These are phyloP conservation scores for Sphaerobolus stellatus DNA, from an alignment of 1,284 basidiomycete species.

Conservation along the genomic window DNA sequence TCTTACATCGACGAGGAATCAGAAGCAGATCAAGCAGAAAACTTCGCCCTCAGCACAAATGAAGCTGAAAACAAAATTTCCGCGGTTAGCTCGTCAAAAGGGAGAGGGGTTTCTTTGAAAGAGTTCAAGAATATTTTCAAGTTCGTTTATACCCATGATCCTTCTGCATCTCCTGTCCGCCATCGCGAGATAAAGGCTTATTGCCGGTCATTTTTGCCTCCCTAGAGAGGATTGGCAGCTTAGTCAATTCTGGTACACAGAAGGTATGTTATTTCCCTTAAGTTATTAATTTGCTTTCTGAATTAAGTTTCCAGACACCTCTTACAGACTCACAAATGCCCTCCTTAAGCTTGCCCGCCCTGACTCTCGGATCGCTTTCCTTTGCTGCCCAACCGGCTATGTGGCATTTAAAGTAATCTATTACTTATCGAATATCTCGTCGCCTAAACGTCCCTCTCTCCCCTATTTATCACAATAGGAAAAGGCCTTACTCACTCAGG, in stretches of 20 bases:
- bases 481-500: conserved; percentile 1
- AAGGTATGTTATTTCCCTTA: not conserved
- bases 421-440: not conserved
- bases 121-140: conserved; percentile 8
- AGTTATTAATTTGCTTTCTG: not conserved
- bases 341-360: not conserved
- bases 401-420: conserved; percentile 9
- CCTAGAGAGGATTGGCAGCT: conserved; percentile 12
- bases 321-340: not conserved
- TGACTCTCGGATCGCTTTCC: conserved; percentile 3
- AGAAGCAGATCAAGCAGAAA: not conserved
- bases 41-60: not conserved
- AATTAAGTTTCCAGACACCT: not conserved
- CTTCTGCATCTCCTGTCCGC: not conserved
- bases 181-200: not conserved
- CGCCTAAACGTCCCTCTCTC: not conserved
- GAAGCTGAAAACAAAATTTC: not conserved
- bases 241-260: conserved; percentile 12
- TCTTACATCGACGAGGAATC: not conserved
- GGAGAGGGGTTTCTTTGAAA: not conserved
- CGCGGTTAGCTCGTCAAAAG: not conserved
- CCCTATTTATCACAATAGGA: not conserved
- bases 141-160: not conserved
- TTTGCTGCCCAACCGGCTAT: conserved; percentile 12
- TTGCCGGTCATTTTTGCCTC: not conserved